phyloP scores from a whole-genome alignment of 805 yeast genomes.

The Wickerhamiella lipophila region DNA sequence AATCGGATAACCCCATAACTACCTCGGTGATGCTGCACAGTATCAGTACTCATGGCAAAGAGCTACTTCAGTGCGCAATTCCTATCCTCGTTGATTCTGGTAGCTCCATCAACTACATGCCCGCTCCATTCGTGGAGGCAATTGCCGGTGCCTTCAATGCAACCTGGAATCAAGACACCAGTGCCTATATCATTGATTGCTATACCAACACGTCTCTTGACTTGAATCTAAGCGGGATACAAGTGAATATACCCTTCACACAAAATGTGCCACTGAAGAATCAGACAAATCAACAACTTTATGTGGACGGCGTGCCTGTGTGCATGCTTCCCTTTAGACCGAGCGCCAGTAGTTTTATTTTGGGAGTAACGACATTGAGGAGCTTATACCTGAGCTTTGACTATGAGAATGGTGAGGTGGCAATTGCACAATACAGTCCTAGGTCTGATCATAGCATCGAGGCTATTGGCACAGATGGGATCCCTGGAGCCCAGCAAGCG shows the following conservation, averaged over 20 bases:
- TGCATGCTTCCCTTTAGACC: slow-evolving; percentile 22
- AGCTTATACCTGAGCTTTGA: slow-evolving; percentile 56
- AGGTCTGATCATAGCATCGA: slow-evolving; percentile 10
- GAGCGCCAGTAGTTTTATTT: slow-evolving; percentile 28
- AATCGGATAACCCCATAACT: neutral
- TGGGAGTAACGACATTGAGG: slow-evolving; percentile 55
- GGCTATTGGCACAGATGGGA: slow-evolving; percentile 20
- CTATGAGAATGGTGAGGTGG: slow-evolving; percentile 41
- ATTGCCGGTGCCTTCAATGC: slow-evolving; percentile 29
- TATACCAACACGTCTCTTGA: slow-evolving; percentile 4
- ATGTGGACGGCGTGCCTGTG: slow-evolving; percentile 29
- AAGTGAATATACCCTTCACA: slow-evolving; percentile 8
- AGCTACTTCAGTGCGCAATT: neutral
- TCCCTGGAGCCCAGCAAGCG: slow-evolving; percentile 25
- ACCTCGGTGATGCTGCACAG: slow-evolving; percentile 10
- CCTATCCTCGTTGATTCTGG: slow-evolving; percentile 26
- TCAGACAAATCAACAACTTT: slow-evolving; percentile 13
- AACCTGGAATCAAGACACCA: slow-evolving; percentile 29
- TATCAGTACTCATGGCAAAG: neutral
- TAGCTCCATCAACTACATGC: slow-evolving; percentile 19
- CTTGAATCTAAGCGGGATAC: slow-evolving; percentile 15
- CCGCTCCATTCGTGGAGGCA: slow-evolving; percentile 13
- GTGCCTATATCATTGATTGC: slow-evolving; percentile 25
- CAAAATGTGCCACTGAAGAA: slow-evolving; percentile 12
- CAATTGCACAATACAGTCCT: slow-evolving; percentile 39